Evolutionary conservation across 768 basidiomycete genomes (phyloP), one percentile per base, ranked within the genome.

Genomic region (Boletellus ananiceps): DNA sequence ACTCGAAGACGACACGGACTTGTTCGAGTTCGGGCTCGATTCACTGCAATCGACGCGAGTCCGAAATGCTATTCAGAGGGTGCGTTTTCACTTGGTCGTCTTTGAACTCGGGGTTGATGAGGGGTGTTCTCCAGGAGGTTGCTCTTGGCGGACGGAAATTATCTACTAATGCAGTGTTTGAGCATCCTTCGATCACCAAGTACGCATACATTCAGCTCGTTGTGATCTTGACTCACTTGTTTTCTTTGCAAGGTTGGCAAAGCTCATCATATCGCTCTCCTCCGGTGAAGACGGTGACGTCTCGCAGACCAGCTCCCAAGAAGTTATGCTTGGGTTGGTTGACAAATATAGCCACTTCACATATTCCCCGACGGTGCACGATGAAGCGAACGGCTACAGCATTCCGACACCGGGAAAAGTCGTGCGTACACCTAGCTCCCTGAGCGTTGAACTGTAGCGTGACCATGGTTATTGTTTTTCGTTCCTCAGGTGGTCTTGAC

Each of bases 41-140:
- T 80, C 79, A 11, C 56, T 82, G 18, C 75, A 79, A 50, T 76
- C 75, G 13, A 74, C 74, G 5, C 64, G 77, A n/a, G 72, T 82
- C 23, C 60, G 78, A 18, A 82, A 80, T 57, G 62, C 66, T 4
- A 60, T 71, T 34, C 74, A 74, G 54, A 75, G 75, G 57, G 71
- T 71, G 32, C 29, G 50, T 44, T 38, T 4, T 12, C 40, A 70
- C 18, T 12, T 66, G 66, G 47, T 52, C 71, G 5, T 55, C 48
- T 33, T 61, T 12, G 66, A 19, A 66, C 70, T 57, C 75, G 36
- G n/a, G 47, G 32, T 16, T 45, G 14, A 47, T 16, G 13, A 21
- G 12, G 3, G 18, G 11, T n/a, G 29, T 34, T n/a, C 13, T n/a
- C 2, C 11, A 58, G 60, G 57, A 50, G 33, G 46, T 62, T 9